Percentiles rank a stretch among this genome's conserved stretches.
phyloP scores from a whole-genome alignment of 768 basidiomycete species.

The Galerina sulciceps region DNA sequence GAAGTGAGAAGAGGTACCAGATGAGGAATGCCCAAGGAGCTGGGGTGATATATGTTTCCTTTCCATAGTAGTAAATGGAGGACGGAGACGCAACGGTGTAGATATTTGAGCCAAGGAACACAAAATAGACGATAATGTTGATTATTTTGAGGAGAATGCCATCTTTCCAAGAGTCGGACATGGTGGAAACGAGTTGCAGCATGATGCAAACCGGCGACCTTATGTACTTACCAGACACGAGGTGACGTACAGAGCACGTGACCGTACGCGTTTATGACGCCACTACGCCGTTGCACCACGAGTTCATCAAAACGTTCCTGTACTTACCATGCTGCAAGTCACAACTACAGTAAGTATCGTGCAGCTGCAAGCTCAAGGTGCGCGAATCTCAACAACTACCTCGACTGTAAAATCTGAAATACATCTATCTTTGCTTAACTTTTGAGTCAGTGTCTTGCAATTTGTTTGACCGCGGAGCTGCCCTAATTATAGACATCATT shows the following conservation, averaged over 20 bases:
- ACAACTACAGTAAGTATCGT: not conserved
- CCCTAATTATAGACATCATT: too few species aligned
- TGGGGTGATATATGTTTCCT: constrained; percentile 94
- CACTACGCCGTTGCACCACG: constrained; percentile 10
- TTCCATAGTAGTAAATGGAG: constrained; percentile 71
- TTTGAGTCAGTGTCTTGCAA: too few species aligned
- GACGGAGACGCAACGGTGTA: constrained; percentile 82
- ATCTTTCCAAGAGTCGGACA: constrained; percentile 76
- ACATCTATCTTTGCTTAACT: too few species aligned
- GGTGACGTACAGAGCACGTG: constrained; percentile 23
- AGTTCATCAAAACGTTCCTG: not conserved
- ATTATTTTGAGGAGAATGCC: constrained; percentile 82
- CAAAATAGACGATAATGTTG: constrained; percentile 82
- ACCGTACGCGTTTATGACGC: constrained; percentile 7
- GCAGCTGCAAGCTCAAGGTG: not conserved
- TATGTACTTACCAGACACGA: constrained; percentile 21
- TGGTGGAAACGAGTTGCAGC: constrained; percentile 33
- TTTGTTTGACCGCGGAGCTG: too few species aligned
- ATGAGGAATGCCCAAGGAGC: constrained; percentile 91
- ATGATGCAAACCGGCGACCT: constrained; percentile 9
- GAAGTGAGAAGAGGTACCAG: constrained; percentile 53
- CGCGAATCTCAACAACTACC: not conserved
- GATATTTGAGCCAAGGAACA: constrained; percentile 90
- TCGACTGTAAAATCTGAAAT: too few species aligned
- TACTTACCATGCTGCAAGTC: not conserved